Evolutionary conservation across 805 yeast species (phyloP), one percentile per base, ranked within the genome.

Genomic region (Lipomyces spencermartinsiae): DNA sequence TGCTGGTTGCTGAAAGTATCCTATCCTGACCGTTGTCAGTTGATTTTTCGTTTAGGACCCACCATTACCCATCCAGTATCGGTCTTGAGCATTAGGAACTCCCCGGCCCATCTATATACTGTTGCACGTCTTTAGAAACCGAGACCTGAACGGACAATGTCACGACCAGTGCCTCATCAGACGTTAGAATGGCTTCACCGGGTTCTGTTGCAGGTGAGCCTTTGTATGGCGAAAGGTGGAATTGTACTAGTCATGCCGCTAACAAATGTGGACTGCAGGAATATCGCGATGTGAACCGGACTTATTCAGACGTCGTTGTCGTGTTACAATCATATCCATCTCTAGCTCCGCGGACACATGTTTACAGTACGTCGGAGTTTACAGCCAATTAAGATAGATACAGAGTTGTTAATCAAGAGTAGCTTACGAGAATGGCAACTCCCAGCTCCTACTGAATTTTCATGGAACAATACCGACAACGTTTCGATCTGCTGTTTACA

Each of bases 301-400:
- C 72, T 3, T 92, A 90, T 74, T 84, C 86, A 57, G 97, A 93
- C 74, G 78, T 86, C 0, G 84, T 86, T 10, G 80, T 83, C 56
- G 80, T 85, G 10, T 81, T 90, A n/a, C 83, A 81, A 67, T 77
- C 80, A 3, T 84, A 82, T 72, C 81, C 85, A 0, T 78, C 86
- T 1, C 81, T 93, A 62, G 82, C 85, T 70, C 90, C 95, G 19
- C 81, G 92, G 67, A 93, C 98, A 0, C 85, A 87, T 62, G 86
- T 87, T 1, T 84, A 82, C 73, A 84, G 77, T 75, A 58, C 37
- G 77, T 71, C 33, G 22, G 22, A 2, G 3, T 34, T 35, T 39
- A 16, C 25, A 19, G n/a, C 22, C 49, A 16, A 14, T 43, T 19
- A n/a, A 31, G 37, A n/a, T 14, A 31, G 37, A n/a, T 14, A 19